These are phyloP conservation scores for Skeletonema marinoi DNA, from an alignment of 108 stramenopile genomes.

Conservation along the genomic window DNA sequence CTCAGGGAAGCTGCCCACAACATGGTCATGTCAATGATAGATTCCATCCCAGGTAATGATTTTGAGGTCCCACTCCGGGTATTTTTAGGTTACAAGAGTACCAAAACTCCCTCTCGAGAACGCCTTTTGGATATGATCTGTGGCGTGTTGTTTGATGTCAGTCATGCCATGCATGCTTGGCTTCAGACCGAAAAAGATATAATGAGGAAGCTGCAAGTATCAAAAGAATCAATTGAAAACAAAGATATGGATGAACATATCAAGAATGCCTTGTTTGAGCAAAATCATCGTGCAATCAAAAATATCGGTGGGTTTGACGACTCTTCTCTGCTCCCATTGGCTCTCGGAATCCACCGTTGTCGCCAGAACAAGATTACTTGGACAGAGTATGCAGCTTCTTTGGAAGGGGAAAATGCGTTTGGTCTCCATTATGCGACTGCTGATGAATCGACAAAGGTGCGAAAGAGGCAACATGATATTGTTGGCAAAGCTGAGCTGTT, in stretches of 20 bases:
- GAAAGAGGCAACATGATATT: conserved; percentile 21
- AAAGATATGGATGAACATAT: background rate
- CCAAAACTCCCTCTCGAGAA: conserved; percentile 25
- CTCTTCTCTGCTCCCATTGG: conserved; percentile 44
- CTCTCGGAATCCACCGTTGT: conserved; percentile 42
- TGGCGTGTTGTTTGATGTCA: conserved; percentile 55
- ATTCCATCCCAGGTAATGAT: conserved; percentile 15
- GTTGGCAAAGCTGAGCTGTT: conserved; percentile 4
- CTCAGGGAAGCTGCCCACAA: conserved; percentile 24
- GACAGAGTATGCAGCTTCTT: conserved; percentile 39
- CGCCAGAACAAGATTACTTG: conserved; percentile 23
- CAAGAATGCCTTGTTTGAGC: conserved; percentile 2
- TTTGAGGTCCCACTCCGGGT: conserved; percentile 26
- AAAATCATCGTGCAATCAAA: conserved; percentile 1
- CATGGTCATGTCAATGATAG: conserved; percentile 26
- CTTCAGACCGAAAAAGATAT: conserved; percentile 46
- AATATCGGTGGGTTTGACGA: background rate
- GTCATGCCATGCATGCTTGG: conserved; percentile 63
- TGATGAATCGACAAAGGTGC: background rate
- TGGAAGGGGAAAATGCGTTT: conserved; percentile 23
- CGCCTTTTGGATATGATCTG: conserved; percentile 38
- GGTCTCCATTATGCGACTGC: background rate
- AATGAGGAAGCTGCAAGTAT: background rate
- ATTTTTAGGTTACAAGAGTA: conserved; percentile 54
- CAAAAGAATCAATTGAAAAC: background rate